Percentiles rank a stretch among this genome's conserved stretches.
These are phyloP conservation scores for Aspergillus tamarii DNA, from an alignment of 2,329 filamentous ascomycete genomes.

Conservation along the genomic window DNA sequence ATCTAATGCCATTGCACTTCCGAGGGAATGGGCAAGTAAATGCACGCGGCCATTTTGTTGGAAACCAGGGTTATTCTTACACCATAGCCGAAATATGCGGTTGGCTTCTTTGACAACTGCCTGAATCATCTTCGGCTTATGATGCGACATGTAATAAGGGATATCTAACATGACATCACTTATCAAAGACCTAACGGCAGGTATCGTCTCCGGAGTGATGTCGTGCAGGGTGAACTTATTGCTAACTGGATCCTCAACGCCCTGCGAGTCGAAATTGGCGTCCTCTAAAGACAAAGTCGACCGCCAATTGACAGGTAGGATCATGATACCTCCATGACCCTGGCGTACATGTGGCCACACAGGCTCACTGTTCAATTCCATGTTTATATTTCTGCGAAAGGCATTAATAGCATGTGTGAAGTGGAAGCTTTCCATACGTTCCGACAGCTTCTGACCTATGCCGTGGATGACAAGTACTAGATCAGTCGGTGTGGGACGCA, in stretches of 20 bases:
- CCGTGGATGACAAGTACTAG: constrained; percentile 90
- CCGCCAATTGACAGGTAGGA: constrained; percentile 93
- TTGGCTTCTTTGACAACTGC: constrained; percentile 91
- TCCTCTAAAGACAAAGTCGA: constrained; percentile 87
- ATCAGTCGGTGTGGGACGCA: constrained; percentile 75
- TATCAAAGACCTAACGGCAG: constrained; percentile 89
- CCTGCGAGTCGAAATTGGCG: constrained; percentile 62
- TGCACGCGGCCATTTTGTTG: constrained; percentile 80
- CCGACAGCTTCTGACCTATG: constrained; percentile 94
- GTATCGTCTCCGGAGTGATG: constrained; percentile 88
- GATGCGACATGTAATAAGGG: constrained; percentile 94
- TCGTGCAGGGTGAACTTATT: constrained; percentile 75
- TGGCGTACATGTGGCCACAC: constrained; percentile 76
- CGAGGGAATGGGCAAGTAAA: constrained; percentile 88
- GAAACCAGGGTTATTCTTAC: constrained; percentile 88
- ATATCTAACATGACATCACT: constrained; percentile 99
- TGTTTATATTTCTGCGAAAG: constrained; percentile 82
- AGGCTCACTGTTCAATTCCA: constrained; percentile 73
- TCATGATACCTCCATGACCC: constrained; percentile 88
- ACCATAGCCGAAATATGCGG: constrained; percentile 94
- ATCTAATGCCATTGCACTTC: constrained; percentile 92
- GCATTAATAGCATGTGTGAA: constrained; percentile 96
- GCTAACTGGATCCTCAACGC: constrained; percentile 56
- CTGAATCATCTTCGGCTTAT: constrained; percentile 91
- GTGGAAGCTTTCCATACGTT: constrained; percentile 92